Evolutionary conservation across 2,329 filamentous ascomycete genomes (phyloP).

Genomic region (Sphaerostilbella broomeana): DNA sequence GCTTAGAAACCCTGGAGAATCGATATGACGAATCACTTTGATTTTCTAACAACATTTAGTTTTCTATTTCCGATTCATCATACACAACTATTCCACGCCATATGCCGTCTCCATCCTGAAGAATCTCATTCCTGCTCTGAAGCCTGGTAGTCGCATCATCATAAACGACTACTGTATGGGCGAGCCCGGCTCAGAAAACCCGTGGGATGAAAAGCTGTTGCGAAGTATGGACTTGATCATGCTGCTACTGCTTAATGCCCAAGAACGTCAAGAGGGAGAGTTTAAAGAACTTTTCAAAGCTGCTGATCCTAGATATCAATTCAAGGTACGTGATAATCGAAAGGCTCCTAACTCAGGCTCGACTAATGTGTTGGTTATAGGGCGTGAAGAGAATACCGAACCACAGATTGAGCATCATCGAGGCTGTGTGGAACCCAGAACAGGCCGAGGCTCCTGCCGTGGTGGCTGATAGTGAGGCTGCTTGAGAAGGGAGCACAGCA

Average conservation of each 20-base stretch:
- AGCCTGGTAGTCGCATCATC: conserved; percentile 44
- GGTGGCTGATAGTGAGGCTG: background rate
- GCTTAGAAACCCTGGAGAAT: too few relatives aligned
- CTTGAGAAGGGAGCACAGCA: background rate
- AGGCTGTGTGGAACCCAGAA: conserved; percentile 39
- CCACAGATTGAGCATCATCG: conserved; percentile 43
- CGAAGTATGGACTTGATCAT: conserved; percentile 47
- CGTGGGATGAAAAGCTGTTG: conserved; percentile 42
- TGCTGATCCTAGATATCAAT: conserved; percentile 37
- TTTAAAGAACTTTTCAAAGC: conserved; percentile 39
- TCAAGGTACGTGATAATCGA: conserved; percentile 28
- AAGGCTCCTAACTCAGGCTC: too few relatives aligned
- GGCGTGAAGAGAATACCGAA: conserved; percentile 34
- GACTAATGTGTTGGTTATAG: conserved; percentile 18
- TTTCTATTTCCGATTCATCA: conserved; percentile 54
- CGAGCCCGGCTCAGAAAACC: conserved; percentile 31
- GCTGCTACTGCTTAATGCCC: conserved; percentile 44
- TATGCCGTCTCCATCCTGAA: conserved; percentile 43
- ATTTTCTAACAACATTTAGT: conserved; percentile 25
- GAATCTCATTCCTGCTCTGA: conserved; percentile 47
- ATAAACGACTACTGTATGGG: conserved; percentile 41
- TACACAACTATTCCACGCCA: conserved; percentile 55
- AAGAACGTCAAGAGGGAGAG: conserved; percentile 42
- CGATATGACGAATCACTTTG: background rate
- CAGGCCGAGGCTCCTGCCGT: background rate